These are phyloP conservation scores for Phoma herbarum DNA, from an alignment of 2,329 filamentous ascomycete species.

Conservation along the genomic window DNA sequence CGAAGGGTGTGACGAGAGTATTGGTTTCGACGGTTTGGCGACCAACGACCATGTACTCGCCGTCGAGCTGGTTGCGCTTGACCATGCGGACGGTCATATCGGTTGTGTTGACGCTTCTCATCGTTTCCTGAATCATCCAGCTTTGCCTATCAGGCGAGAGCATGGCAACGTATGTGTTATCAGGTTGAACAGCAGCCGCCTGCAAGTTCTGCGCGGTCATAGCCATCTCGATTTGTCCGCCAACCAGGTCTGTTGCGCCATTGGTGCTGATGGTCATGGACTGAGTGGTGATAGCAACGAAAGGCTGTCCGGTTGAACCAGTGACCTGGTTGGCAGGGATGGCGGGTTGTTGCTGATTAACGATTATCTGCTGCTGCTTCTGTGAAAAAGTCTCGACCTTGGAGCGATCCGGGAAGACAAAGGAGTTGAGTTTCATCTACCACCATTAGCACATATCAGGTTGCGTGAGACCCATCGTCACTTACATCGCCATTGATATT, in stretches of 20 bases:
- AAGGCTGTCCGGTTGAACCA: constrained; percentile 49
- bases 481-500: constrained; percentile 52
- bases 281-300: constrained; percentile 44
- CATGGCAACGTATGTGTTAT: constrained; percentile 50
- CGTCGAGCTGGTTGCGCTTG: constrained; percentile 47
- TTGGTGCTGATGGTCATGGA: constrained; percentile 51
- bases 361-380: constrained; percentile 51
- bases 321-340: constrained; percentile 49
- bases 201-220: constrained; percentile 45
- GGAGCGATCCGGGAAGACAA: constrained; percentile 49
- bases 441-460: constrained; percentile 15
- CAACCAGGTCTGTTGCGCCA: constrained; percentile 47
- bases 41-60: constrained; percentile 51
- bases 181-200: constrained; percentile 41
- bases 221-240: constrained; percentile 48
- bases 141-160: constrained; percentile 49
- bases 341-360: constrained; percentile 51
- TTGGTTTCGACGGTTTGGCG: constrained; percentile 50
- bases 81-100: constrained; percentile 51
- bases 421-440: constrained; percentile 50
- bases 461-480: neutral
- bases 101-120: constrained; percentile 48
- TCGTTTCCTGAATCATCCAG: constrained; percentile 51
- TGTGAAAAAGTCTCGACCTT: constrained; percentile 51
- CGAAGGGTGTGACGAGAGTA: constrained; percentile 45